Percentiles rank a stretch among this genome's conserved stretches.
phyloP scores from a whole-genome alignment of 768 basidiomycete species.

The Myochromella boudieri region DNA sequence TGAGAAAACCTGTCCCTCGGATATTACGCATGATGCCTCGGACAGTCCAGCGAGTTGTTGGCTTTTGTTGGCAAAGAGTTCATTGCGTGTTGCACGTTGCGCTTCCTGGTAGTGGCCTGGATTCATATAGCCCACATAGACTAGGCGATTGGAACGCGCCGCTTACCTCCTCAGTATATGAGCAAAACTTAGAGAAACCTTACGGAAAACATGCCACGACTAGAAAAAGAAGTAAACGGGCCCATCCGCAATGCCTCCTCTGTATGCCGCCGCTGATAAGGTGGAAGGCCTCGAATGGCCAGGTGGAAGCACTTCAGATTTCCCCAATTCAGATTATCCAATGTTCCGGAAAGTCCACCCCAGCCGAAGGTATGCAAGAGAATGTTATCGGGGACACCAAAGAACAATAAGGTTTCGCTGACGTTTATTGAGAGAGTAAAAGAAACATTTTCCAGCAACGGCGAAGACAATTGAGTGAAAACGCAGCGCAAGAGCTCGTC shows the following conservation, averaged over 20 bases:
- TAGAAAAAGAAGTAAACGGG: conserved; percentile 14
- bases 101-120: no score
- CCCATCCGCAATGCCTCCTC: conserved; percentile 18
- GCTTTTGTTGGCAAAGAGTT: no score
- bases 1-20: no score
- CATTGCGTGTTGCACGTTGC: no score
- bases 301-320: conserved; percentile 14
- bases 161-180: no score
- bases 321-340: conserved; percentile 12
- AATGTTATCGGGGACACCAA: conserved; percentile 27
- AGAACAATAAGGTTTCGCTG: conserved; percentile 20
- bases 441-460: conserved; percentile 19
- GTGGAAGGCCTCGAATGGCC: conserved; percentile 15
- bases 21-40: no score
- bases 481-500: conserved; percentile 22
- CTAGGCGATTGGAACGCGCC: no score
- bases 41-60: no score
- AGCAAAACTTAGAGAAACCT: conserved; percentile 14
- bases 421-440: conserved; percentile 22
- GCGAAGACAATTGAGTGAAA: conserved; percentile 23
- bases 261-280: conserved; percentile 13
- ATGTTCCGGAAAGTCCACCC: conserved; percentile 24
- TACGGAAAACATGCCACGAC: conserved; percentile 16
- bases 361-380: conserved; percentile 27
- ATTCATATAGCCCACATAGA: no score